These are phyloP conservation scores for Hermanozyma aechmeae DNA, from an alignment of 805 yeast genomes.

Conservation along the genomic window DNA sequence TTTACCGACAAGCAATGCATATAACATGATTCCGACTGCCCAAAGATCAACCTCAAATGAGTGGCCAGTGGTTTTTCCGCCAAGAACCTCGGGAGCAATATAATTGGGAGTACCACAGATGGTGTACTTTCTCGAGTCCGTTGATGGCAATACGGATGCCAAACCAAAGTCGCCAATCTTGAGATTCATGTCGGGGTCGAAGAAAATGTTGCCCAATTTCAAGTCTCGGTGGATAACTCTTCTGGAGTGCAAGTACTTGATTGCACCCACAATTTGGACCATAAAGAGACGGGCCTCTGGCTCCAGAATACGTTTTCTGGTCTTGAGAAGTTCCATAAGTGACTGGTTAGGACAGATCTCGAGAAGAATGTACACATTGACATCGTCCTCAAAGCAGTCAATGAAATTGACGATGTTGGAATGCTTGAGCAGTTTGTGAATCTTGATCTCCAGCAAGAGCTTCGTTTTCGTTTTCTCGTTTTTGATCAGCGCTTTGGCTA, in stretches of 20 bases:
- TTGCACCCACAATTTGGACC: constrained; percentile 91
- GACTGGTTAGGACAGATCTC: constrained; percentile 96
- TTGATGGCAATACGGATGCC: constrained; percentile 80
- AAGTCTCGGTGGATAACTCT: constrained; percentile 93
- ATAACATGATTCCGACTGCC: constrained; percentile 97
- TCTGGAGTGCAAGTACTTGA: constrained; percentile 83
- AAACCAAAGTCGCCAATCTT: constrained; percentile 97
- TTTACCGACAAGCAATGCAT: constrained; percentile 83
- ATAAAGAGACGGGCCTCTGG: constrained; percentile 86
- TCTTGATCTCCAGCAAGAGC: constrained; percentile 86
- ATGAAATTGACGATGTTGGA: constrained; percentile 85
- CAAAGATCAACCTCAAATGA: constrained; percentile 93
- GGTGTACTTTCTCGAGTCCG: constrained; percentile 72
- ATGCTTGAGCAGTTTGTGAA: constrained; percentile 84
- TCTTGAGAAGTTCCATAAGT: constrained; percentile 81
- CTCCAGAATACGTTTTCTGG: constrained; percentile 77
- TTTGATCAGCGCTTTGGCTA: constrained; percentile 89
- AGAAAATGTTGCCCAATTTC: constrained; percentile 90
- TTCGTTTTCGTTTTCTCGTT: constrained; percentile 83
- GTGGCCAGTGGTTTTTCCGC: constrained; percentile 83
- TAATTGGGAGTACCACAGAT: constrained; percentile 99
- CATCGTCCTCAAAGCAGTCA: constrained; percentile 96
- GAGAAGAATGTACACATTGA: constrained; percentile 83
- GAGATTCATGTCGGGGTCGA: constrained; percentile 87
- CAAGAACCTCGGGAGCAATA: constrained; percentile 95